These are phyloP conservation scores for Agastache rugosa DNA, from an alignment of 257 asterid genomes.

Conservation along the genomic window DNA sequence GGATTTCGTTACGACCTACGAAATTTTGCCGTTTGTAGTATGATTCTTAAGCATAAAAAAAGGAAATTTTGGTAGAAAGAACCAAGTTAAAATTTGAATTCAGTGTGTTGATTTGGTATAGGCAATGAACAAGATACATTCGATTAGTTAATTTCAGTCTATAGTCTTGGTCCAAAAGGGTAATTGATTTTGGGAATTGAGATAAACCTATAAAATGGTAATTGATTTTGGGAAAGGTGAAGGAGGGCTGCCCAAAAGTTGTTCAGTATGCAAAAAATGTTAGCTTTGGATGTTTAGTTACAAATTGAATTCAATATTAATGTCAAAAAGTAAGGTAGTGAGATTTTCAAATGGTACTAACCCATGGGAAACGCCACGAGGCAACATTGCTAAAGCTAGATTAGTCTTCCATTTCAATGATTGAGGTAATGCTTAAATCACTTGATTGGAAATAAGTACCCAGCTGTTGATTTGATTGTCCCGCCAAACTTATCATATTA, in stretches of 20 bases:
- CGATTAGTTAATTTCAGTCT: background rate
- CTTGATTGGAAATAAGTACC: background rate
- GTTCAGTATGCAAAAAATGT: background rate
- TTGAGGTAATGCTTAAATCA: background rate
- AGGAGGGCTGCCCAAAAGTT: background rate
- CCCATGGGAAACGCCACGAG: background rate
- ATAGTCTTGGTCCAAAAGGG: background rate
- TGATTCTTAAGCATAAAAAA: slow-evolving; percentile 2
- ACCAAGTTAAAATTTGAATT: background rate
- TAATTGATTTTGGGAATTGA: background rate
- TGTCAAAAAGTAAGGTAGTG: background rate
- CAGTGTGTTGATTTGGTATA: slow-evolving; percentile 12
- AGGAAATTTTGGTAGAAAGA: background rate
- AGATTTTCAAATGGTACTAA: background rate
- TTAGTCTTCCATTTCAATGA: background rate
- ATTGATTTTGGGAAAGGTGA: background rate
- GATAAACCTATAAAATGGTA: background rate
- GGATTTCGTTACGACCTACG: background rate
- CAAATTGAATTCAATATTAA: background rate
- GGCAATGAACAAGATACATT: background rate
- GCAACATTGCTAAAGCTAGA: background rate
- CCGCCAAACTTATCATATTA: background rate
- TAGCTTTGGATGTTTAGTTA: background rate
- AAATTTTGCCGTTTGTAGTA: background rate
- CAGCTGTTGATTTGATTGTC: background rate